Conservation (phyloP, 1,284 basidiomycete species). For the Takashimella koratensis region DNA sequence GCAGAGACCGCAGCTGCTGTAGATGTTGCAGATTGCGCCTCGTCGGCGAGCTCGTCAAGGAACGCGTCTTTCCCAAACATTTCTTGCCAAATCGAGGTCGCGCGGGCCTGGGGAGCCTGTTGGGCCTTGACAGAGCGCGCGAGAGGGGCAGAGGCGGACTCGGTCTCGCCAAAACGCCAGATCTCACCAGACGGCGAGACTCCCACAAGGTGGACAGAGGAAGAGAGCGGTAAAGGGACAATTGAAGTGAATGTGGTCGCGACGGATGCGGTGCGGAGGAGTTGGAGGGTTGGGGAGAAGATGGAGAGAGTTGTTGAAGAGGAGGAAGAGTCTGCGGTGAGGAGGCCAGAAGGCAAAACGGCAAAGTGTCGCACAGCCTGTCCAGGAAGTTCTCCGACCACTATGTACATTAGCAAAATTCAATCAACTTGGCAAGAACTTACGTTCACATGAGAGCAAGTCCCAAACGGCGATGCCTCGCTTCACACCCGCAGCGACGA, state of each 20-base stretch:
- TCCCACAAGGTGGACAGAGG: conserved; percentile 29
- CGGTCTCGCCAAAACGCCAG: conserved; percentile 36
- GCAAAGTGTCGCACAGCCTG: conserved; percentile 57
- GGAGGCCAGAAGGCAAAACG: conserved; percentile 58
- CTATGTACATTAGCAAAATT: too few relatives aligned
- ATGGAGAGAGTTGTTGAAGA: conserved; percentile 50
- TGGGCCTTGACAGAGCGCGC: conserved; percentile 6
- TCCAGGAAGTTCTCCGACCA: conserved; percentile 35
- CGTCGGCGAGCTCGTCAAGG: conserved; percentile 27
- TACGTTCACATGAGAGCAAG: conserved; percentile 66
- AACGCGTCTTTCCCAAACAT: conserved; percentile 50
- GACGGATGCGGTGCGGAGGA: conserved; percentile 6
- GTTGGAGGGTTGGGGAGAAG: conserved; percentile 49
- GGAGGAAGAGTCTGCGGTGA: conserved; percentile 23
- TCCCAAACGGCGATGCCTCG: conserved; percentile 73
- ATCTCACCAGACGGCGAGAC: conserved; percentile 37
- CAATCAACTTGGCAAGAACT: conserved; percentile 41
- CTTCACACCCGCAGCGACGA: conserved; percentile 57
- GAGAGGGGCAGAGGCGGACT: conserved; percentile 12
- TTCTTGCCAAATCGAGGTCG: conserved; percentile 48
- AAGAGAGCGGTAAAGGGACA: conserved; percentile 12
- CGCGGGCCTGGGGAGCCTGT: not conserved
- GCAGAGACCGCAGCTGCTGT: conserved; percentile 20
- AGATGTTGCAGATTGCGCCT: conserved; percentile 2
- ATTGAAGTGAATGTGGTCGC: conserved; percentile 5